phyloP scores from a whole-genome alignment of 2,329 filamentous ascomycete species.

The Beauveria caledonica region DNA sequence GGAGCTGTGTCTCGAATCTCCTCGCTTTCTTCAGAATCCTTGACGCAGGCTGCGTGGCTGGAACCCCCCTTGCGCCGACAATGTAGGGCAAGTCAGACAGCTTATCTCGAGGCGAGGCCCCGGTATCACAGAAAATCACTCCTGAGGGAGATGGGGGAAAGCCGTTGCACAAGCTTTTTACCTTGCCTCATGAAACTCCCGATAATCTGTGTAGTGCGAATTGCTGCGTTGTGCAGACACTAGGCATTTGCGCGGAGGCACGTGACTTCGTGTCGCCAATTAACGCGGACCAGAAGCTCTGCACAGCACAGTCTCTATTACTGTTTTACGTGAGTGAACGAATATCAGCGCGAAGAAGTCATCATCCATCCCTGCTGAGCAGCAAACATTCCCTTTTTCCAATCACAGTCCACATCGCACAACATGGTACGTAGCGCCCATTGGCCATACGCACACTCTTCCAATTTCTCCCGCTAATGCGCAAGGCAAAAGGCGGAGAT shows the following conservation, averaged over 20 bases:
- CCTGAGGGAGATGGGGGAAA: neutral
- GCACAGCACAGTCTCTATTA: neutral
- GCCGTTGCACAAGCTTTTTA: neutral
- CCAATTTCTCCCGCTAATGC: neutral
- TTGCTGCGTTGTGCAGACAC: neutral
- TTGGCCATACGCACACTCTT: neutral
- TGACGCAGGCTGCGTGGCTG: constrained; percentile 17
- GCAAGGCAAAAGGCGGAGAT: constrained; percentile 17
- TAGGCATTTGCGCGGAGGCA: constrained; percentile 2
- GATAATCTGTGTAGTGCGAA: neutral
- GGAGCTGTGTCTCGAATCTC: neutral
- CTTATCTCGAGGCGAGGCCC: neutral
- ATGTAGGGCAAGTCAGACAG: constrained; percentile 2
- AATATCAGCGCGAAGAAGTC: neutral
- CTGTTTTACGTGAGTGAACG: neutral
- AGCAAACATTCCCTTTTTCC: neutral
- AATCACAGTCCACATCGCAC: neutral
- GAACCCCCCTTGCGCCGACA: neutral
- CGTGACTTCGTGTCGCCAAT: constrained; percentile 10
- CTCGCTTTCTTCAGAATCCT: constrained; percentile 15
- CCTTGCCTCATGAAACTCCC: neutral
- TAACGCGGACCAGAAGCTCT: constrained; percentile 1
- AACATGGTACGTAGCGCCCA: constrained; percentile 1
- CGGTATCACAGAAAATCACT: neutral
- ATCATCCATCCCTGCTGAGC: neutral